These are phyloP conservation scores for Desmodesmus armatus DNA, from an alignment of 139 green algal genomes.

Conservation along the genomic window DNA sequence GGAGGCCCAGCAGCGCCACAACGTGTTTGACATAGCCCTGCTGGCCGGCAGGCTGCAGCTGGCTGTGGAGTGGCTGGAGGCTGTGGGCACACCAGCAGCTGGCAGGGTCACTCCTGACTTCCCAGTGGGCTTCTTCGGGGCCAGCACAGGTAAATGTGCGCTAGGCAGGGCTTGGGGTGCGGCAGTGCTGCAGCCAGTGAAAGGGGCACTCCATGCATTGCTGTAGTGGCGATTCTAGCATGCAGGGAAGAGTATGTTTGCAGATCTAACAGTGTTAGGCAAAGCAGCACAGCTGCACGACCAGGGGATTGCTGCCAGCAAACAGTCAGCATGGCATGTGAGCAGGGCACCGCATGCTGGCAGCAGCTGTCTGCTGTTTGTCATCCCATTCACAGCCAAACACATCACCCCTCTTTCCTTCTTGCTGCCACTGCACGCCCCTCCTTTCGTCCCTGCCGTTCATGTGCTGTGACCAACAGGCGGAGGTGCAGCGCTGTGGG, in stretches of 20 bases:
- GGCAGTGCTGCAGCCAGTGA: too few species aligned
- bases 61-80: constrained; percentile 6
- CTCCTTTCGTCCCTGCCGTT: too few species aligned
- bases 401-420: too few species aligned
- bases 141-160: constrained; percentile 41
- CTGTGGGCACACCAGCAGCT: not conserved
- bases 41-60: constrained; percentile 56
- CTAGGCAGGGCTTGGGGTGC: too few species aligned
- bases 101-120: too few species aligned
- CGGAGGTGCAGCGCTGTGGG: constrained; percentile 25
- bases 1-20: constrained; percentile 86
- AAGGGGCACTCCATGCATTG: not conserved
- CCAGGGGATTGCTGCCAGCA: not conserved
- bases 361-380: not conserved
- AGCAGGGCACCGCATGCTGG: not conserved
- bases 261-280: too few species aligned
- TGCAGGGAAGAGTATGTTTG: too few species aligned
- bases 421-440: too few species aligned
- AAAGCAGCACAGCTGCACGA: too few species aligned
- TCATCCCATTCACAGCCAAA: too few species aligned
- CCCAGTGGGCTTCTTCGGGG: constrained; percentile 42
- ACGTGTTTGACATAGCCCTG: constrained; percentile 88
- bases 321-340: not conserved
- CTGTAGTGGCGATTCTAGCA: not conserved
- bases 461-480: too few species aligned